Base-by-base conservation (phyloP, 176 grass and related monocot species). In the Musa itinerans region DNA sequence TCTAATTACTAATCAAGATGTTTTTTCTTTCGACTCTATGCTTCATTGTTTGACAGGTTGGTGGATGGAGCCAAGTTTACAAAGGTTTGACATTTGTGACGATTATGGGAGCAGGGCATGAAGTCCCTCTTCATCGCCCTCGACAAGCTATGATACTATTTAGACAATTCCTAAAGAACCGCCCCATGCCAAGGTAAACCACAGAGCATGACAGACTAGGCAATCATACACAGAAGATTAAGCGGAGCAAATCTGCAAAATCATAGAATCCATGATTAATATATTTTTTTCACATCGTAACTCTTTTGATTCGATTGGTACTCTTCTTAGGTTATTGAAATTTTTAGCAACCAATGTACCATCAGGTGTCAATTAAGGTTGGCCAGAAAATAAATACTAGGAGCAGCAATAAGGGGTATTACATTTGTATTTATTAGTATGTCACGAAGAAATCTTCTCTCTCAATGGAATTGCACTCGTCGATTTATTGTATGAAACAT, bases 51-150 rank as follows among this genome's bases (percentile, higher is more conserved):
- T 63, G 29, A 74, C 78, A 99, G 95, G 88, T 99, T 85, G 95
- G 90, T 68, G 95, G 95, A 11, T 91, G 90, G 88, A 94, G 86
- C 76, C 95, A 99, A 81, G 83, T 94, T 69, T 99, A 91, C 69
- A 83, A 91, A 84, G 95, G 95, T 79, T 78, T 99, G 74, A 91
- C 88, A 11, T 86, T 94, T 21, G 86, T 94, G 12, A 99, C 90
- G 2, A 43, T 98, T 65, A 76, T 84, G 29, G 95, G 95, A 62
- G 80, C 85, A 20, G 85, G 85, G 10, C 85, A 87, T 21, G 85
- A 87, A 61, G 85, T 87, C 76, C 85, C 85, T 48, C 57, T 87
- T 19, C 85, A 81, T 73, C 81, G 67, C 51, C 85, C 85, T 16
- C 78, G 72, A 34, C 73, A 83, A 62, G 81, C 81, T 58, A 56